Evolutionary conservation across 352 stramenopile genomes (phyloP).

Genomic region (Aphanomyces cochlioides): DNA sequence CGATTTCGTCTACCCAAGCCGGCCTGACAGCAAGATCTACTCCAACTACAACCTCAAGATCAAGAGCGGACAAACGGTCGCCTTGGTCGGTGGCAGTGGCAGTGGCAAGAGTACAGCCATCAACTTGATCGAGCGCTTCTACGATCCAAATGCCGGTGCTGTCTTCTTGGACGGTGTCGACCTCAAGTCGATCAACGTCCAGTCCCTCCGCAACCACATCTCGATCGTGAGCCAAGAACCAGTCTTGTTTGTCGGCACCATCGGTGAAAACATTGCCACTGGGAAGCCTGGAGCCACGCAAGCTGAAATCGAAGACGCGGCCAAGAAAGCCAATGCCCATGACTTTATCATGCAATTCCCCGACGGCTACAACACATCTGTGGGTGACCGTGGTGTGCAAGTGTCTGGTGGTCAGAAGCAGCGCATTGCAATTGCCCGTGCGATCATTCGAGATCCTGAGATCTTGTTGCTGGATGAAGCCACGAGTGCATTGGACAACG

Average conservation of each 20-base stretch:
- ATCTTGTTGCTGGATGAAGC: constrained; percentile 90
- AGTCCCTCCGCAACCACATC: constrained; percentile 53
- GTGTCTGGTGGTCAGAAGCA: constrained; percentile 56
- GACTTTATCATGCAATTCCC: constrained; percentile 88
- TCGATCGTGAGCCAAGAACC: constrained; percentile 51
- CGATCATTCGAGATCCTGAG: constrained; percentile 82
- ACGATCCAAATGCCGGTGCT: constrained; percentile 46
- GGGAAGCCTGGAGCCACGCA: constrained; percentile 41
- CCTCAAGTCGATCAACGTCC: constrained; percentile 57
- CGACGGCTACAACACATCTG: constrained; percentile 88
- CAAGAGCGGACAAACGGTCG: constrained; percentile 63
- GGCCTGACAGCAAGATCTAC: constrained; percentile 68
- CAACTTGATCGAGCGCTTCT: constrained; percentile 80
- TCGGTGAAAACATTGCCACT: constrained; percentile 62
- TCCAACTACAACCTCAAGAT: constrained; percentile 64
- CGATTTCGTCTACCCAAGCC: constrained; percentile 85
- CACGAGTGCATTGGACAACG: constrained; percentile 75
- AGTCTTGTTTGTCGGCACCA: constrained; percentile 52
- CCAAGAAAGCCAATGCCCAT: constrained; percentile 88
- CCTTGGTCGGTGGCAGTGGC: constrained; percentile 79
- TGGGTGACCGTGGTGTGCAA: constrained; percentile 91
- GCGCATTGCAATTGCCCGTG: constrained; percentile 89
- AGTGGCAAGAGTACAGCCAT: constrained; percentile 86
- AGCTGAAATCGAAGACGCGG: constrained; percentile 82
- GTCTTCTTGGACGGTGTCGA: constrained; percentile 76